Percentiles rank a stretch among this genome's conserved stretches.
Conservation (phyloP, 2,329 filamentous ascomycete genomes). For the Gyromitra esculenta region DNA sequence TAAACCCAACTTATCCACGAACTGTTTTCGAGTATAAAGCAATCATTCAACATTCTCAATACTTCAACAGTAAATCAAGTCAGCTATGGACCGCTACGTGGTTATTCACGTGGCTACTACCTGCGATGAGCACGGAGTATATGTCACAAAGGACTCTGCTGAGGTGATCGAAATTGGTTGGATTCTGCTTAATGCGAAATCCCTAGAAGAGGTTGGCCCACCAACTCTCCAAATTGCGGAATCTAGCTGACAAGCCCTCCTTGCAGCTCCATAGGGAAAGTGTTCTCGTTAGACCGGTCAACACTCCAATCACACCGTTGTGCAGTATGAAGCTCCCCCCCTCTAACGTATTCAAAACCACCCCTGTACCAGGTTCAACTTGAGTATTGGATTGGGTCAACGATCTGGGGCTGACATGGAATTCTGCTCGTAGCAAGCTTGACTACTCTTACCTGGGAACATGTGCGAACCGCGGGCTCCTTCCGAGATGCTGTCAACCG, state of each 20-base stretch:
- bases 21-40: slow-evolving; percentile 56
- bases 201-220: slow-evolving; percentile 82
- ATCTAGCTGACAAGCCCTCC: slow-evolving; percentile 53
- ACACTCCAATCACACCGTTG: slow-evolving; percentile 96
- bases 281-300: slow-evolving; percentile 96
- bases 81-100: slow-evolving; percentile 92
- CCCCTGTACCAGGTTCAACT: slow-evolving; percentile 27
- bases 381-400: slow-evolving; percentile 34
- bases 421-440: slow-evolving; percentile 75
- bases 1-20: slow-evolving; percentile 60
- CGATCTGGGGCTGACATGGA: slow-evolving; percentile 58
- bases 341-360: slow-evolving; percentile 27
- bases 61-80: slow-evolving; percentile 59
- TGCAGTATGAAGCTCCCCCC: slow-evolving; percentile 78
- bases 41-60: slow-evolving; percentile 60
- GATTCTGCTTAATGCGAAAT: slow-evolving; percentile 93
- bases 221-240: slow-evolving; percentile 43
- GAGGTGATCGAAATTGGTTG: slow-evolving; percentile 99
- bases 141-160: slow-evolving; percentile 98
- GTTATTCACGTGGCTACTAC: slow-evolving; percentile 99
- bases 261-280: slow-evolving; percentile 88
- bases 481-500: slow-evolving; percentile 96
- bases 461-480: slow-evolving; percentile 95
- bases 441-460: slow-evolving; percentile 98
- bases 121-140: slow-evolving; percentile 98